Evolutionary conservation across 139 green algal species (phyloP), one percentile per base, ranked within the genome.

Genomic region (Zygnema circumcarinatum): DNA sequence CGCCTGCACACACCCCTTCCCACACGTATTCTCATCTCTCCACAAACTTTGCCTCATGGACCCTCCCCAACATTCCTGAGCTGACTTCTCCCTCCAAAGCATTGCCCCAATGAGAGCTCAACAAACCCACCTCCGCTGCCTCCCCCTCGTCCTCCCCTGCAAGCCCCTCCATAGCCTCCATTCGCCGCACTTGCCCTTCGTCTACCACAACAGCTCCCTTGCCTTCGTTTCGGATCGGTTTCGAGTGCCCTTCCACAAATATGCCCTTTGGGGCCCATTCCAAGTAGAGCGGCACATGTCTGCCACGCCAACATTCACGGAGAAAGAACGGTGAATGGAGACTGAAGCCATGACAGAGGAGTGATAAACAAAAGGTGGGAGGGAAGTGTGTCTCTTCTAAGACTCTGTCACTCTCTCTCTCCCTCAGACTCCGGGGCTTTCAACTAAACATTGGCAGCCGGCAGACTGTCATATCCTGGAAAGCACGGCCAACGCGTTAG

Each of bases 231-330:
- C 25, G 0, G 25, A 32, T 16, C 16, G 36, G 7, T 78, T 40
- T 3, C 16, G 11, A 7, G 7, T 78, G 7, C 16, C 52, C 39
- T 81, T 81, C 74, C 35, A 81, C 29, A 32, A 85, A 33, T 35
- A 98, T 94, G 74, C 93, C 94, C 16, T 91, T 90, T 21, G 97
- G 97, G 0, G 97, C 97, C 96, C 96, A 99, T 90, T 99, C 96
- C 20, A 99, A 89, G 92, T 99, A 99, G 22, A 99, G 90, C 1
- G 97, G 97, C 38, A 98, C 96, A 76, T 96, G 92, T 79, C 79
- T 89, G 82, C 41, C 25, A 79, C 32, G 3, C 54, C 39, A 31
- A 78, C 54, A 29, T 72, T 25, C 25, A 72, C 25, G 54, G 54
- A 29, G 54, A 29, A 72, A 29, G 54, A 72, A 25, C 25, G 54